A percentile compares a stretch with the other conserved stretches of the same genome.
phyloP scores from a whole-genome alignment of 1,284 basidiomycete species.

The Thecaphora thlaspeos region DNA sequence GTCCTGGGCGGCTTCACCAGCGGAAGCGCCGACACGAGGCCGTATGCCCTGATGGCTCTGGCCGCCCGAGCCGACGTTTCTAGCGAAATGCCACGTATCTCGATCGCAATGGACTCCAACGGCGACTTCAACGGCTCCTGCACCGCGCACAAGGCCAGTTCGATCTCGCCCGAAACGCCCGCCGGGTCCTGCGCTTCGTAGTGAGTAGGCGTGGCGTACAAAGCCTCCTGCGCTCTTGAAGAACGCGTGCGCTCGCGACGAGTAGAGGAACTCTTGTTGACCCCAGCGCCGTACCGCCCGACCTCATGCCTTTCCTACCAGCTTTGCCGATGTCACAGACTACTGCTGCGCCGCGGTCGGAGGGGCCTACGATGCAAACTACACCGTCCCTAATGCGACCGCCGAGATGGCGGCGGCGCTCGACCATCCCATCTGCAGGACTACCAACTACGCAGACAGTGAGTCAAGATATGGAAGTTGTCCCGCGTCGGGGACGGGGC shows the following conservation, averaged over 20 bases:
- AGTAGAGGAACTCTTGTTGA: no score
- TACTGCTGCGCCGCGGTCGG: slow-evolving; percentile 46
- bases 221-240: no score
- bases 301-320: neutral
- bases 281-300: no score
- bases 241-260: no score
- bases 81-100: slow-evolving; percentile 1
- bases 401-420: slow-evolving; percentile 20
- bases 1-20: neutral
- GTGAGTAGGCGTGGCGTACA: slow-evolving; percentile 4
- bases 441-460: slow-evolving; percentile 40
- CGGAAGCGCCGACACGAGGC: neutral
- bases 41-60: neutral
- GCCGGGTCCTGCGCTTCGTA: slow-evolving; percentile 30
- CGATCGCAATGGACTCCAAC: slow-evolving; percentile 26
- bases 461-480: no score
- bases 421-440: slow-evolving; percentile 31
- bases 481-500: no score
- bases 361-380: slow-evolving; percentile 27
- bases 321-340: slow-evolving; percentile 41
- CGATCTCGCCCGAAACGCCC: slow-evolving; percentile 33
- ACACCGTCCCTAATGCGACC: slow-evolving; percentile 17
- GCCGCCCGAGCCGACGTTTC: neutral
- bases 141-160: slow-evolving; percentile 19
- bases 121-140: slow-evolving; percentile 40